phyloP scores from a whole-genome alignment of 345 rosid species.

The Pugionium cornutum region DNA sequence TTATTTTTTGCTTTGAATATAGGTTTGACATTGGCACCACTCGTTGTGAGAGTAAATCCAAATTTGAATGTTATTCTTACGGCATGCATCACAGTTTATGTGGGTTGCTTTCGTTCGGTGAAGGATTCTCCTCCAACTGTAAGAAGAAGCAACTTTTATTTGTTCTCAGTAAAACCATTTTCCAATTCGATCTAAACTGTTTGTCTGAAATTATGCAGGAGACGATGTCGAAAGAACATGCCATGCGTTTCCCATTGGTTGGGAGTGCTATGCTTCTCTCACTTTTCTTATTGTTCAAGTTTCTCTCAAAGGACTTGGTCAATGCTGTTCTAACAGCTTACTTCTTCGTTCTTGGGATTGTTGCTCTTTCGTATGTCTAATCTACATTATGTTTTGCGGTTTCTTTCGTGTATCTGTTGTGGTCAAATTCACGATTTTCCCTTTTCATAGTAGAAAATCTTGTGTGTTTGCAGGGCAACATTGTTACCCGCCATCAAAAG shows the following conservation, averaged over 20 bases:
- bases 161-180: neutral
- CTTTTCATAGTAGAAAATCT: slow-evolving; percentile 26
- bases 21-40: slow-evolving; percentile 95
- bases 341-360: slow-evolving; percentile 89
- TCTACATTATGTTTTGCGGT: neutral
- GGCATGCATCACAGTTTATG: slow-evolving; percentile 89
- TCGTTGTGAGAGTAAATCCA: slow-evolving; percentile 80
- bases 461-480: slow-evolving; percentile 72
- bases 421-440: neutral
- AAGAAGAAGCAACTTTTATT: slow-evolving; percentile 30
- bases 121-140: slow-evolving; percentile 92
- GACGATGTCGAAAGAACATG: slow-evolving; percentile 96
- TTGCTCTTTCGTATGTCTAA: slow-evolving; percentile 90
- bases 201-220: slow-evolving; percentile 54
- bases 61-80: slow-evolving; percentile 88
- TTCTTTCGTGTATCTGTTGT: neutral
- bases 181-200: neutral
- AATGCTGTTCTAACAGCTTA: slow-evolving; percentile 91
- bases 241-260: slow-evolving; percentile 98
- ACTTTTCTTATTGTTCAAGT: slow-evolving; percentile 91
- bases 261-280: slow-evolving; percentile 98
- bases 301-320: slow-evolving; percentile 92
- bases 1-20: slow-evolving; percentile 33
- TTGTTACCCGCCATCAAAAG: slow-evolving; percentile 75
- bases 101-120: slow-evolving; percentile 97